Percentiles rank a stretch among this genome's conserved stretches.
phyloP scores from a whole-genome alignment of 495 filamentous ascomycete species.

The Aspergillus ostianus region DNA sequence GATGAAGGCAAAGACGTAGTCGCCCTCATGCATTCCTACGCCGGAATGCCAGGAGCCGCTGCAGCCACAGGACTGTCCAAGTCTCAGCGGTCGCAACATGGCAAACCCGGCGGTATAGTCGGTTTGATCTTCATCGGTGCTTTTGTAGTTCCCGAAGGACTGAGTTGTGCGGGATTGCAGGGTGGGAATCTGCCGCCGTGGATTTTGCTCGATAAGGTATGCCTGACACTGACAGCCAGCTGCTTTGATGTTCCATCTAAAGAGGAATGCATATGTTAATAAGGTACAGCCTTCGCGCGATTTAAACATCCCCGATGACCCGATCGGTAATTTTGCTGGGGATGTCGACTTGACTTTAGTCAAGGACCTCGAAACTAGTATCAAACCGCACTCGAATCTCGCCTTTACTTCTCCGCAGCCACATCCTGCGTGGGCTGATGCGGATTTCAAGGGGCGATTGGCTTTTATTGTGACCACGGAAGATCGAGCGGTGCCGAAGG shows the following conservation, averaged over 20 bases:
- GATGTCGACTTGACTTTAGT: constrained; percentile 21
- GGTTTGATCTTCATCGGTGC: constrained; percentile 31
- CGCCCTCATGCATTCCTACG: constrained; percentile 35
- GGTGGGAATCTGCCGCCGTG: constrained; percentile 26
- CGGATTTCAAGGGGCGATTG: constrained; percentile 13
- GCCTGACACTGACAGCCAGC: background rate
- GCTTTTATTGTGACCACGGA: constrained; percentile 26
- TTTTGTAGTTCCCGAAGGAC: constrained; percentile 26
- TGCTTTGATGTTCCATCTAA: too few relatives aligned
- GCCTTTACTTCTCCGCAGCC: constrained; percentile 30
- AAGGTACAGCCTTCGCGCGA: constrained; percentile 17
- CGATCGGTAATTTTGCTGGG: constrained; percentile 23
- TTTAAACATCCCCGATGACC: constrained; percentile 23
- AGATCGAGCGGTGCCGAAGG: constrained; percentile 25
- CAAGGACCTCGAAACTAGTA: constrained; percentile 1
- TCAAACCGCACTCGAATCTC: constrained; percentile 27
- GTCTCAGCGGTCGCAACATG: constrained; percentile 17
- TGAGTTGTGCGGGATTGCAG: constrained; percentile 26
- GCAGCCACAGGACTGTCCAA: constrained; percentile 22
- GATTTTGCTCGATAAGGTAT: constrained; percentile 28
- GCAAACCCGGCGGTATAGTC: constrained; percentile 26
- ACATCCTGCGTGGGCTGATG: constrained; percentile 26
- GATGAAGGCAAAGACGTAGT: constrained; percentile 25
- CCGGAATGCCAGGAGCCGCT: constrained; percentile 28
- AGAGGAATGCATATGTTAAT: too few relatives aligned